Evolutionary conservation across 768 basidiomycete species (phyloP), one percentile per base, ranked within the genome.

Genomic region (Podaxis rugospora): DNA sequence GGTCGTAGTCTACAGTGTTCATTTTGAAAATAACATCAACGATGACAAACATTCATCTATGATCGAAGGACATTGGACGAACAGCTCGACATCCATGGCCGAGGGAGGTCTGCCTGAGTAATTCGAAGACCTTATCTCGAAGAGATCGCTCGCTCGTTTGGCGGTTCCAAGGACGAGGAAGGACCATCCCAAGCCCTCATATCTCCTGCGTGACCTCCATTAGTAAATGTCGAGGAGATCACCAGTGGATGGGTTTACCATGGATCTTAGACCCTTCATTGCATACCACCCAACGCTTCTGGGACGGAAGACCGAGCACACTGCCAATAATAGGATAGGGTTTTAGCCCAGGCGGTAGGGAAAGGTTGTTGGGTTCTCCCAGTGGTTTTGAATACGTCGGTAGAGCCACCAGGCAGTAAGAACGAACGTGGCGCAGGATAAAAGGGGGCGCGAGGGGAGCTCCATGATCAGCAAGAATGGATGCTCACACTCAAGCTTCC

Each of bases 81-180:
- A 49, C 61, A 50, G 11, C n/a, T 63, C 63, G 16, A 28, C 13
- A 6, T 65, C 7, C 52, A 61, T 63, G 9, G 58, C 62, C 14
- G 51, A 6, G 13, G 23, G 25, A 5, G 46, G 51, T 14, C 63
- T 18, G 54, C 57, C 56, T 13, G 64, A 65, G 44, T 64, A 66
- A 11, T 55, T 59, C 3, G 64, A 52, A 10, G 67, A 64, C n/a
- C 65, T 36, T 47, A 44, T 54, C 11, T 64, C 67, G 10, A 66
- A 61, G 3, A 68, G 21, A 21, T 21, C 21, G 1, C 21, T 21
- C 21, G 21, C 21, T 21, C 21, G 21, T 21, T 21, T 21, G 21
- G 21, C 21, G 21, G 21, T 21, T 21, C 21, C 21, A 21, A 21
- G 21, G n/a, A n/a, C n/a, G n/a, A n/a, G n/a, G n/a, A n/a, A n/a